Evolutionary conservation across 768 basidiomycete species (phyloP), one percentile per base, ranked within the genome.

Genomic region (Naganishia friedmannii): DNA sequence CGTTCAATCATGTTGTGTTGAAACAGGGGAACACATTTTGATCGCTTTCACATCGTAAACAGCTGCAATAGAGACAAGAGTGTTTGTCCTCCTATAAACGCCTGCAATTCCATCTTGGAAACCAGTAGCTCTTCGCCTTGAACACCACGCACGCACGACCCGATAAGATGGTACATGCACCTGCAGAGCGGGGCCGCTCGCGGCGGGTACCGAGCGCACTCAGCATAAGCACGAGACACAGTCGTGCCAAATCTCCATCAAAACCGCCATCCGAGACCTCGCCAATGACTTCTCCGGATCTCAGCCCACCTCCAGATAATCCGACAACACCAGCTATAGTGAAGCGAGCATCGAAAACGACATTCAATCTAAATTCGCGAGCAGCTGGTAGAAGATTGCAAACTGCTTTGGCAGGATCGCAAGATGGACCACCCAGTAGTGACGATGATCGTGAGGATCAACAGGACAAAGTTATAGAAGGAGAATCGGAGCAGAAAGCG

Each of bases 311-410:
- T 42, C 68, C 68, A 51, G 68, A 51, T 54, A 58, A 26, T 21
- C 68, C 56, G 29, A 37, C 58, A n/a, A 69, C 55, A 19, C 60
- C 60, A 12, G 60, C 60, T 26, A 63, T 63, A n/a, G 60, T 63
- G 26, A 42, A 45, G n/a, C 46, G 19, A 42, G 39, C 60, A 42
- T 31, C 32, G 7, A 28, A 58, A 23, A 23, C 37, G 60, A 42
- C 7, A 42, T 3, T 13, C 8, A 21, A 63, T 12, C 13, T 13
- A 10, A 42, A 26, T 39, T 17, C 29, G 10, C 34, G 57, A n/a
- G 21, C 12, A 39, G 57, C 60, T 26, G 26, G 60, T 19, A 26
- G 39, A 15, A 42, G 60, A 29, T 34, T 63, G 12, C 60, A 63
- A 42, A 42, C 60, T 63, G 37, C 26, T 23, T 45, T 63, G 60